Percentiles rank a stretch among this genome's conserved stretches.
Conservation (phyloP, 1,139 yeast genomes). For the Hyphopichia khmerensis region DNA sequence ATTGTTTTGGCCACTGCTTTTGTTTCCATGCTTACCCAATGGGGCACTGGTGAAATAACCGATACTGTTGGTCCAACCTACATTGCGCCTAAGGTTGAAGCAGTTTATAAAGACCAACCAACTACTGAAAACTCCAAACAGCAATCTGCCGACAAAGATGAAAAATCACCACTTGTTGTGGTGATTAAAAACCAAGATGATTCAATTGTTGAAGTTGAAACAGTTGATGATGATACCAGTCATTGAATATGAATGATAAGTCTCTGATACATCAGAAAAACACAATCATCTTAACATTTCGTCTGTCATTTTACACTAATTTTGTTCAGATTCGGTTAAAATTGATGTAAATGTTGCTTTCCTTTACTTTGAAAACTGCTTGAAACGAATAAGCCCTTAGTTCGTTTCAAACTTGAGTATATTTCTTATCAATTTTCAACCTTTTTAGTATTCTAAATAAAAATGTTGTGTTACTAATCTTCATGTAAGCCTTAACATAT, state of each 20-base stretch:
- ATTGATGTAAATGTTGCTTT: not conserved
- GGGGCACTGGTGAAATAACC: slow-evolving; percentile 57
- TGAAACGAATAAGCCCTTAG: too few relatives aligned
- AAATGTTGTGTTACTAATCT: too few relatives aligned
- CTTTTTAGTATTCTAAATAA: too few relatives aligned
- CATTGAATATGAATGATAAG: too few relatives aligned
- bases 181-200: slow-evolving; percentile 13
- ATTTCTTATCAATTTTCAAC: too few relatives aligned
- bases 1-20: slow-evolving; percentile 58
- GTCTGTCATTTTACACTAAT: not conserved
- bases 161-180: slow-evolving; percentile 10
- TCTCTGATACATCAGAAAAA: too few relatives aligned
- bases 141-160: slow-evolving; percentile 1
- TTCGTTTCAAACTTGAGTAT: too few relatives aligned
- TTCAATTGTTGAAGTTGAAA: slow-evolving; percentile 6
- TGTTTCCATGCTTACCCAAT: slow-evolving; percentile 60
- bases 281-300: too few relatives aligned
- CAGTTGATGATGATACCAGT: not conserved
- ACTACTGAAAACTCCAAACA: not conserved
- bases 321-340: not conserved
- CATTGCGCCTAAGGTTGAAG: slow-evolving; percentile 11
- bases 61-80: slow-evolving; percentile 55
- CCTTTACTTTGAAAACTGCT: not conserved
- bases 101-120: not conserved
- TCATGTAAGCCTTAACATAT: too few relatives aligned